phyloP scores from a whole-genome alignment of 2,329 filamentous ascomycete species.

The Venturia asperata region DNA sequence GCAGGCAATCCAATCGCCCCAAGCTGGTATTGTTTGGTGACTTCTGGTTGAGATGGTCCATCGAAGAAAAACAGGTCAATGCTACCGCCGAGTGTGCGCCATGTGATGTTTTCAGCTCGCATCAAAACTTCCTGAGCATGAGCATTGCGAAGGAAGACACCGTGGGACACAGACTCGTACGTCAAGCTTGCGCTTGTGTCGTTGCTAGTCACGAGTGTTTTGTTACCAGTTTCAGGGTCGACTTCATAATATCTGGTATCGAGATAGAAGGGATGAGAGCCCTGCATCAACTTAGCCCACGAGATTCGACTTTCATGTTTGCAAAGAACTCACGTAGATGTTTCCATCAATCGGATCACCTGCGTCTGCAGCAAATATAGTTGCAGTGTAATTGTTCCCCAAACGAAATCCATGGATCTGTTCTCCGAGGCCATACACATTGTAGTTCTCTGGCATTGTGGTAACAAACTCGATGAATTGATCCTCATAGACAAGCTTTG shows the following conservation, averaged over 20 bases:
- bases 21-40: conserved; percentile 62
- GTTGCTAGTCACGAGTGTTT: conserved; percentile 48
- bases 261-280: conserved; percentile 66
- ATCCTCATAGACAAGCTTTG: conserved; percentile 63
- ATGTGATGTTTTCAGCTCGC: conserved; percentile 57
- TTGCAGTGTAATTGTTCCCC: conserved; percentile 65
- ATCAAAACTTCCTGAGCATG: conserved; percentile 70
- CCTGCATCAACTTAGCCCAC: background rate
- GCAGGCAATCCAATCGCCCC: conserved; percentile 60
- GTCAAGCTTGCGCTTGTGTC: conserved; percentile 32
- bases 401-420: conserved; percentile 63
- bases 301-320: background rate
- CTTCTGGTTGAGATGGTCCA: conserved; percentile 60
- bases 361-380: conserved; percentile 60
- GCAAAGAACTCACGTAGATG: conserved; percentile 52
- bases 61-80: conserved; percentile 76
- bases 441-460: conserved; percentile 61
- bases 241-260: conserved; percentile 69
- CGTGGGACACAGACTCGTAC: conserved; percentile 57
- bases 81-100: conserved; percentile 66
- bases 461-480: conserved; percentile 71
- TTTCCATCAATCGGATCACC: conserved; percentile 59
- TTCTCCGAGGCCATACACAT: conserved; percentile 69
- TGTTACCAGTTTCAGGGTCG: conserved; percentile 39
- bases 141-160: conserved; percentile 68